Conservation (phyloP, 2,329 filamentous ascomycete species). For the Trichoderma sp. region DNA sequence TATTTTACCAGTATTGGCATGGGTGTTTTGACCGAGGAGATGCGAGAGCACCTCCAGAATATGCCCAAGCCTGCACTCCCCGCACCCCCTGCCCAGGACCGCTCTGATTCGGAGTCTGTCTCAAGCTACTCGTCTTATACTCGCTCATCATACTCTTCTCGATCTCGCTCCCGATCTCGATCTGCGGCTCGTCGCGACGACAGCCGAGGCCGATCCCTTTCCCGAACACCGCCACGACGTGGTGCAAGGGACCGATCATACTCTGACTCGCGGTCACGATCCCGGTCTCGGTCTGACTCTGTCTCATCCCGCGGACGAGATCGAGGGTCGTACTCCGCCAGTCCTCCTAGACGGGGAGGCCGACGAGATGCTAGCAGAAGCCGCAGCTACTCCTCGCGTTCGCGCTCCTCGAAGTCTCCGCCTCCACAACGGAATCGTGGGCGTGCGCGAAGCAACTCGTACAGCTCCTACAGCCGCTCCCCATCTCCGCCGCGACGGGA, state of each 20-base stretch:
- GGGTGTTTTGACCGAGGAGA: conserved; percentile 89
- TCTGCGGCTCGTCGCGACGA: conserved; percentile 19
- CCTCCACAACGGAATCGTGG: conserved; percentile 27
- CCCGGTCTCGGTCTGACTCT: conserved; percentile 40
- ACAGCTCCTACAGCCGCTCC: conserved; percentile 34
- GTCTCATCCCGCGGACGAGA: conserved; percentile 21
- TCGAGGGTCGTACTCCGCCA: conserved; percentile 31
- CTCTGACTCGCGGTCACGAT: conserved; percentile 42
- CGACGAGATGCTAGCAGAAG: conserved; percentile 25
- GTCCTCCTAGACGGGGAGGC: conserved; percentile 29
- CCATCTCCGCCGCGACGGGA: conserved; percentile 27
- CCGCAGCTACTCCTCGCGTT: conserved; percentile 27
- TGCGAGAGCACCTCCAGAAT: conserved; percentile 87
- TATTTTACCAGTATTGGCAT: conserved; percentile 99
- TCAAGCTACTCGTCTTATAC: conserved; percentile 78
- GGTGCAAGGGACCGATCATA: conserved; percentile 37
- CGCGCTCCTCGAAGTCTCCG: conserved; percentile 30
- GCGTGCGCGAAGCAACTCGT: conserved; percentile 30
- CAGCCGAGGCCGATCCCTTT: conserved; percentile 30
- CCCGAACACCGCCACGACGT: conserved; percentile 29
- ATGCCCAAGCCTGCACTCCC: conserved; percentile 80
- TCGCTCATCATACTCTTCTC: conserved; percentile 50
- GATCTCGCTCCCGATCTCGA: conserved; percentile 29
- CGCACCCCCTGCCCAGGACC: conserved; percentile 56
- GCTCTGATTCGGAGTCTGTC: conserved; percentile 68